Percentiles rank a stretch among this genome's conserved stretches.
phyloP scores from a whole-genome alignment of 148 eudicot genomes.

The Vaccinium corymbosum region DNA sequence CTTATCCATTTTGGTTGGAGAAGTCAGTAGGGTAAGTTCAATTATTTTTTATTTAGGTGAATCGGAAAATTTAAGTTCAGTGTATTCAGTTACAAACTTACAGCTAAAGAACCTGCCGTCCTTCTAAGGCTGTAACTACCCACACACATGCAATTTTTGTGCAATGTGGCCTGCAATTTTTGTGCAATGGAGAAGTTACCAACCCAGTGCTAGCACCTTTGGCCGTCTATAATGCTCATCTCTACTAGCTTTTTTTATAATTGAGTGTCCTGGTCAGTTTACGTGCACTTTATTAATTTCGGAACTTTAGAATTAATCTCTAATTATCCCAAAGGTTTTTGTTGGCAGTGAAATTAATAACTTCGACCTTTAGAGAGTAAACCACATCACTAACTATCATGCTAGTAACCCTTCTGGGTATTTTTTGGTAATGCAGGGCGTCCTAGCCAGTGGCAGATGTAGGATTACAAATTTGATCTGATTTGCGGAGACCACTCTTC shows the following conservation, averaged over 20 bases:
- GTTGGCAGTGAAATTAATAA: background rate
- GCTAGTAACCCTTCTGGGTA: background rate
- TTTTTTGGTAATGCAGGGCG: too few species aligned
- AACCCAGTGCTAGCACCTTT: background rate
- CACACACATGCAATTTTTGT: background rate
- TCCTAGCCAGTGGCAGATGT: too few species aligned
- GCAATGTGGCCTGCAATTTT: background rate
- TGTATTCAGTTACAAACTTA: background rate
- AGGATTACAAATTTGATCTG: too few species aligned
- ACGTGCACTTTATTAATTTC: background rate
- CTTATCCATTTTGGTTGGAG: conserved; percentile 1
- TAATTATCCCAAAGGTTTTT: background rate
- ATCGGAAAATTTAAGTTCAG: background rate
- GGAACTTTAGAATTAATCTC: background rate
- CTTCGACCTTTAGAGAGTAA: background rate
- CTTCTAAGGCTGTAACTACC: background rate
- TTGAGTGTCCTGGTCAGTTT: background rate
- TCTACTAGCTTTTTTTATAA: background rate
- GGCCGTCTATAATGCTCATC: background rate
- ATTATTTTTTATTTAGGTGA: background rate
- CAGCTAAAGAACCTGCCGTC: background rate
- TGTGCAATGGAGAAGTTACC: background rate
- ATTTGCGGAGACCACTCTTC: too few species aligned
- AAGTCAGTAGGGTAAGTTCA: background rate
- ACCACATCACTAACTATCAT: background rate